Base-by-base conservation (phyloP, 176 grass and related monocot genomes). In the Cenchrus americanus region DNA sequence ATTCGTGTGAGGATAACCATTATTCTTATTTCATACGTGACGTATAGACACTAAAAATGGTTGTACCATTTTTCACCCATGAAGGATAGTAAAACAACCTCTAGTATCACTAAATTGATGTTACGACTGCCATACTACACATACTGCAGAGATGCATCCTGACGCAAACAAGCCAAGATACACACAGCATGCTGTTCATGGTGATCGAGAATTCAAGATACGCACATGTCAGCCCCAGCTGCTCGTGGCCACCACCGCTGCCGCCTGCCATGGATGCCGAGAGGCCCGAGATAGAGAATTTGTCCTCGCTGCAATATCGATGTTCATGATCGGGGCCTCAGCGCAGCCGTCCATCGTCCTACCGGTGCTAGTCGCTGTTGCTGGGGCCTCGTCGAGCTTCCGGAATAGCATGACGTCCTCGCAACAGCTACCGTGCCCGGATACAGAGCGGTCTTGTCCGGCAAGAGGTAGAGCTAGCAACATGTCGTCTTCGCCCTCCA, bases 401-500 rank as follows among this genome's bases (percentile, higher is more conserved):
- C 82, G 55, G 44, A 87, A 66, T 24, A 77, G 51, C 70, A 78
- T 50, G 76, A 48, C 41, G 42, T 78, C 23, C n/a, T 64, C 15
- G 22, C 14, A 26, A 5, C 42, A 22, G 23, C 15, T 21, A 5
- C 42, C 15, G 58, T 24, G 2, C 7, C 46, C 8, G 46, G 12
- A 19, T 10, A 30, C 22, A 21, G 37, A 32, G 6, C 43, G 5
- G 23, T 15, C 42, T 63, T 26, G 0, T 75, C 73, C 5, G 30
- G 1, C 19, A 22, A 37, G 8, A 19, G 17, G 61, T 66, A 65
- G 1, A 34, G 26, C 61, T 37, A 34, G 26, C 61, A 51, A 12
- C 44, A 14, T 26, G 44, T 79, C 86, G 14, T 90, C 85, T 60
- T 84, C 77, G 74, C n/a, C 48, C 10, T 30, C 69, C 81, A 90